Conservation (phyloP, 176 grass and related monocot species). For the Aechmea fasciata region DNA sequence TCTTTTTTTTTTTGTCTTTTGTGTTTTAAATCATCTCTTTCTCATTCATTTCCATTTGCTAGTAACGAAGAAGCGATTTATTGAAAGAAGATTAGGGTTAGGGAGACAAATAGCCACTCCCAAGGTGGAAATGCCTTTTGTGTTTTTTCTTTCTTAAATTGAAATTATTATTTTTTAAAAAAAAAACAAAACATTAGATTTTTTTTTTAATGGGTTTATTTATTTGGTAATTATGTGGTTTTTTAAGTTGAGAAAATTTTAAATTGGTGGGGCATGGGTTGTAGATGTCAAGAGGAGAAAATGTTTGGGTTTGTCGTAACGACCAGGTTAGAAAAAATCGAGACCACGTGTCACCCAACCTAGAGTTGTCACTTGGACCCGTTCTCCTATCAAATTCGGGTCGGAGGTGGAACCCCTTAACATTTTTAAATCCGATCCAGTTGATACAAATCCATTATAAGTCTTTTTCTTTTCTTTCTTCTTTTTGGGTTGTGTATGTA, state of each 20-base stretch:
- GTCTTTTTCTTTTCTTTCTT: too few relatives aligned
- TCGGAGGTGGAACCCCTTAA: background rate
- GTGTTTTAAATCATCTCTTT: background rate
- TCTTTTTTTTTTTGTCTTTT: constrained; percentile 13
- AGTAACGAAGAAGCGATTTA: background rate
- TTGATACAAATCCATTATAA: too few relatives aligned
- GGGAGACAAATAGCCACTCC: constrained; percentile 1
- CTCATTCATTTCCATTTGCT: background rate
- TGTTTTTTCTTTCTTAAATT: constrained; percentile 7
- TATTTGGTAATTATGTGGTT: background rate
- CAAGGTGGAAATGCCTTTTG: constrained; percentile 17
- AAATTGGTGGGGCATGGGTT: background rate
- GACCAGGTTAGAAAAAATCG: background rate
- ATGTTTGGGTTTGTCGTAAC: background rate
- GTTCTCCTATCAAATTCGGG: background rate
- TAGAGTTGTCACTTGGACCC: background rate
- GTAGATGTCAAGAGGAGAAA: background rate
- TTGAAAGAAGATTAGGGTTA: constrained; percentile 5
- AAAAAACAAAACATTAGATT: background rate
- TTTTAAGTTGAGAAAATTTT: background rate
- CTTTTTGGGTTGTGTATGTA: too few relatives aligned
- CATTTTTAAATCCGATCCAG: background rate
- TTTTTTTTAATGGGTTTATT: background rate
- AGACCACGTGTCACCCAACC: background rate
- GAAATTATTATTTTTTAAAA: background rate